A percentile compares a stretch with the other conserved stretches of the same genome.
Evolutionary conservation across 73 alveolate species (phyloP).

Genomic region (Symbiodinium natans): DNA sequence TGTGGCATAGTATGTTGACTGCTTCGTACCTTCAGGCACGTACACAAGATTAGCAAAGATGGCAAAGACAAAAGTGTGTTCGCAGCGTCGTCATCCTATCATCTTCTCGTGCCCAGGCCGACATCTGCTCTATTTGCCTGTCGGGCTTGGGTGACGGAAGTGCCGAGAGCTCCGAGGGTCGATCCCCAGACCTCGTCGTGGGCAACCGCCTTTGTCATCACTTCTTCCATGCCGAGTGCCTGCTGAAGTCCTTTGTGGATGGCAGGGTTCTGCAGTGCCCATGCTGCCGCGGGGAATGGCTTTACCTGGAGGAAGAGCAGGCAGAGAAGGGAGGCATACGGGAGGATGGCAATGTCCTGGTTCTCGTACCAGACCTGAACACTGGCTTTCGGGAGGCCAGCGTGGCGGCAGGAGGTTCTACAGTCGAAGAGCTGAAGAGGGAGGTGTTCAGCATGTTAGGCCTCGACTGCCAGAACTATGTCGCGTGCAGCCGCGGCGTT

Average conservation of each 20-base stretch:
- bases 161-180: neutral
- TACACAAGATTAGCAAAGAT: too few species aligned
- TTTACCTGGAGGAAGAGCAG: neutral
- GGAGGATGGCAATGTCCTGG: neutral
- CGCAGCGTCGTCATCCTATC: too few species aligned
- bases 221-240: neutral
- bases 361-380: neutral
- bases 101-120: neutral
- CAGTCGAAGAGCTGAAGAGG: neutral
- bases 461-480: neutral
- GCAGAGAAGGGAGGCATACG: neutral
- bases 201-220: constrained; percentile 8
- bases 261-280: neutral
- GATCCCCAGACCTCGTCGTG: neutral
- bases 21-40: too few species aligned
- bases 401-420: neutral
- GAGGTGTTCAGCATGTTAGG: neutral
- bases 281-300: constrained; percentile 1
- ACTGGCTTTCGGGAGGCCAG: neutral
- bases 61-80: too few species aligned
- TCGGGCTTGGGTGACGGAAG: neutral
- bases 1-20: too few species aligned
- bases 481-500: constrained; percentile 12
- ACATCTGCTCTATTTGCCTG: neutral
- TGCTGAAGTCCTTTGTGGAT: neutral